Base-by-base conservation (phyloP, 2,329 filamentous ascomycete genomes). In the Ophiostoma montium region DNA sequence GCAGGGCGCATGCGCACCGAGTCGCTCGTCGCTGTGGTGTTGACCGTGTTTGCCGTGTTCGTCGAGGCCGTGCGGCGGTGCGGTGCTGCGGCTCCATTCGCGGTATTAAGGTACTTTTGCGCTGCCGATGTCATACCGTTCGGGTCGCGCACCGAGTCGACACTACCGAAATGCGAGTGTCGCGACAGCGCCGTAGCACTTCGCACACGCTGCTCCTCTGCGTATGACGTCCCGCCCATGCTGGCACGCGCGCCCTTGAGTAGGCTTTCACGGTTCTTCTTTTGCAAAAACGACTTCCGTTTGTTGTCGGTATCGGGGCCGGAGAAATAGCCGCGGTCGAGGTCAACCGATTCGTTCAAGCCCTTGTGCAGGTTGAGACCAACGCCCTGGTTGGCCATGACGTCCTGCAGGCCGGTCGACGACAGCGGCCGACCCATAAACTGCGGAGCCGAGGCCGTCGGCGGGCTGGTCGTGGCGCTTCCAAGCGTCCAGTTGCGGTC, bases 261-360 rank as follows among this genome's bases (percentile, higher is more conserved):
- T 51, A 68, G 65, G 53, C 77, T 81, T 52, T 80, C 77, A 50
- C 85, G 81, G 67, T 92, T 94, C 63, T 86, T 86, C 64, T 86
- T 86, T 45, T 95, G 69, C 43, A 92, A 71, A 60, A 87, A 94
- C 42, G 85, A 77, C 57, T 77, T 80, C 51, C 83, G 78, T 39
- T 76, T 76, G 15, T 21, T 50, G 54, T 95, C 88, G 11, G 80
- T 71, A 59, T 96, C 90, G 15, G 84, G 84, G 3, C 89, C 87
- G 8, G 90, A 95, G 61, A 95, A 95, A 63, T 96, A 96, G 21
- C 89, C 90, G 33, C 87, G 78, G 59, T 96, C 92, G 15, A 86
- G 64, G 53, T 94, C 85, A 21, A 70, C 64, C 15, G 67, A 66
- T 52, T 76, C 72, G 53, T 70, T 69, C 15, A 67, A 58, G 49